phyloP scores from a whole-genome alignment of 2,329 filamentous ascomycete genomes.

The Paraphoma sp. region DNA sequence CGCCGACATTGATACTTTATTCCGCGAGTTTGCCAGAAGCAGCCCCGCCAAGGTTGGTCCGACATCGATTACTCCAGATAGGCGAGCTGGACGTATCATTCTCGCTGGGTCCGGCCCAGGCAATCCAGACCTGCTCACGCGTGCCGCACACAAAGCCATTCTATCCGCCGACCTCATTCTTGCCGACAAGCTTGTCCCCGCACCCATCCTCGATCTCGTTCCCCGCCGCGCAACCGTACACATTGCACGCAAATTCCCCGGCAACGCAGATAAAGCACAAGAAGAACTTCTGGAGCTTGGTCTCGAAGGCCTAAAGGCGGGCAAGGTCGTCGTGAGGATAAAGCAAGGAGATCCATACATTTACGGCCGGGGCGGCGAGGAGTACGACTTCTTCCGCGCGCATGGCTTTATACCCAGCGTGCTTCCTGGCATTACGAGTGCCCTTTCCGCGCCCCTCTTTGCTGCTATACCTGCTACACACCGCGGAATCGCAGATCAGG shows the following conservation, averaged over 20 bases:
- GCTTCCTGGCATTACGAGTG: conserved; percentile 88
- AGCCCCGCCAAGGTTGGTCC: conserved; percentile 41
- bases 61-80: conserved; percentile 26
- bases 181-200: conserved; percentile 84
- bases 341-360: conserved; percentile 98
- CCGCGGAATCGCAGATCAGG: conserved; percentile 86
- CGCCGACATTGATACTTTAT: conserved; percentile 75
- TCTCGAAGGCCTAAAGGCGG: conserved; percentile 70
- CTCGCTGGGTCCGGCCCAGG: conserved; percentile 92
- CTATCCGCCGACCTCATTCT: conserved; percentile 78
- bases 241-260: conserved; percentile 96
- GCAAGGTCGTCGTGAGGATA: conserved; percentile 82
- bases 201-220: conserved; percentile 85
- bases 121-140: conserved; percentile 88
- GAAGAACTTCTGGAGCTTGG: conserved; percentile 85
- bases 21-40: conserved; percentile 70
- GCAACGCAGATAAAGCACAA: conserved; percentile 93
- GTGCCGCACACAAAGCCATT: conserved; percentile 79
- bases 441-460: conserved; percentile 85
- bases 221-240: conserved; percentile 87
- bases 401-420: conserved; percentile 75
- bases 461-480: conserved; percentile 88
- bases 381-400: conserved; percentile 80
- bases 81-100: conserved; percentile 72
- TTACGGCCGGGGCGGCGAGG: conserved; percentile 93